Evolutionary conservation across 73 alveolate species (phyloP).

Genomic region (Diophrys appendiculata): DNA sequence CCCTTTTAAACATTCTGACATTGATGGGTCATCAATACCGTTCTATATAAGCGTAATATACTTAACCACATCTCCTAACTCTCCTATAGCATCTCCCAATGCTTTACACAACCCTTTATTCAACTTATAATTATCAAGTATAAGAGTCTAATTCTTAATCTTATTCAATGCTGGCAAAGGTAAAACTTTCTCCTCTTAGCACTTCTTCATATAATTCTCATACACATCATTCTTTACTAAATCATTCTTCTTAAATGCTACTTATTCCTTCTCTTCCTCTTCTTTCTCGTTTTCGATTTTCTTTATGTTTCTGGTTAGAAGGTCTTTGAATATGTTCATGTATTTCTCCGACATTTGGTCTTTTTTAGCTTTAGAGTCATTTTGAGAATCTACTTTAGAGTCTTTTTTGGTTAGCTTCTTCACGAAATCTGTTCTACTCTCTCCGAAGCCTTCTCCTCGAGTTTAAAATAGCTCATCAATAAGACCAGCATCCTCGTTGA

Average conservation of each 20-base stretch:
- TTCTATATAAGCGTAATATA: constrained; percentile 31
- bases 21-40: constrained; percentile 47
- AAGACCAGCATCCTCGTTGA: background rate
- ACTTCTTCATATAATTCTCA: constrained; percentile 32
- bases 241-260: background rate
- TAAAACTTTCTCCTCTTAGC: constrained; percentile 48
- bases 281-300: background rate
- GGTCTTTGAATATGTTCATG: background rate
- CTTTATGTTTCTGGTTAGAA: background rate
- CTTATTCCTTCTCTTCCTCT: background rate
- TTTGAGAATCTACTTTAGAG: background rate
- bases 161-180: constrained; percentile 62
- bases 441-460: background rate
- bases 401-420: background rate
- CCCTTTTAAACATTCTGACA: constrained; percentile 22
- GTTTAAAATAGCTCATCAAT: background rate
- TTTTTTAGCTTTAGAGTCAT: background rate
- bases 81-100: constrained; percentile 43
- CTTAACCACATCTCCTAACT: constrained; percentile 25
- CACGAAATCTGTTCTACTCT: background rate
- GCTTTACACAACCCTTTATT: constrained; percentile 60
- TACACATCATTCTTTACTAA: background rate
- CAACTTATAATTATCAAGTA: constrained; percentile 46
- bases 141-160: constrained; percentile 42
- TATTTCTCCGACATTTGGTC: background rate